Conservation (phyloP, 345 rosid genomes). For the Aethionema arabicum region DNA sequence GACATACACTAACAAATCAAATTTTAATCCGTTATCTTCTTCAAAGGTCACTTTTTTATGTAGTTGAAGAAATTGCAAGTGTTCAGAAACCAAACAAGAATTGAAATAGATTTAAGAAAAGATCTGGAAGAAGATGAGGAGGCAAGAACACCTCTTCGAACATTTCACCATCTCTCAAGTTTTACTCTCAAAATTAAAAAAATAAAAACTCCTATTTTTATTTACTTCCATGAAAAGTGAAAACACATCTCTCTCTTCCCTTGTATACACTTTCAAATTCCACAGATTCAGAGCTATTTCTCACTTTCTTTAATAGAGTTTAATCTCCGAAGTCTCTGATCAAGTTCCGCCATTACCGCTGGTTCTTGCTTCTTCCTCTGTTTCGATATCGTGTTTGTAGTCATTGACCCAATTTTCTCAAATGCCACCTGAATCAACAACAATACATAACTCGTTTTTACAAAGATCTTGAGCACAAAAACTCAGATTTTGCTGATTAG, state of each 20-base stretch:
- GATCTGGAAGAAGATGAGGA: constrained; percentile 26
- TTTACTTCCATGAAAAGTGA: constrained; percentile 34
- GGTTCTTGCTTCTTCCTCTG: constrained; percentile 97
- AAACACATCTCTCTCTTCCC: constrained; percentile 26
- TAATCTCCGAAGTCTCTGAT: constrained; percentile 80
- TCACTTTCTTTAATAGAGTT: constrained; percentile 64
- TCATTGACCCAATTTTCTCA: constrained; percentile 87
- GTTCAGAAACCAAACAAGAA: background rate
- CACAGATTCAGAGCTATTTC: background rate
- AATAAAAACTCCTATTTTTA: constrained; percentile 20
- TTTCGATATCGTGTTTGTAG: constrained; percentile 90
- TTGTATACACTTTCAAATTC: constrained; percentile 18
- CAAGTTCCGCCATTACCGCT: constrained; percentile 97
- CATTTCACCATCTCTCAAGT: constrained; percentile 32
- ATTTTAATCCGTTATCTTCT: too few relatives aligned
- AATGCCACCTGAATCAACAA: constrained; percentile 70
- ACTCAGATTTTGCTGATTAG: background rate
- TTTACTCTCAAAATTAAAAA: constrained; percentile 28
- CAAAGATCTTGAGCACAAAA: background rate
- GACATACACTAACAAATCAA: too few relatives aligned
- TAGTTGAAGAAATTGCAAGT: background rate
- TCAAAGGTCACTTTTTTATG: background rate
- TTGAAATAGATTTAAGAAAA: constrained; percentile 9
- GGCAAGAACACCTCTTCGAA: constrained; percentile 26
- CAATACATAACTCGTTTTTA: too few relatives aligned